Evolutionary conservation across 306 rosid genomes (phyloP).

Genomic region (Cicer cuneatum): DNA sequence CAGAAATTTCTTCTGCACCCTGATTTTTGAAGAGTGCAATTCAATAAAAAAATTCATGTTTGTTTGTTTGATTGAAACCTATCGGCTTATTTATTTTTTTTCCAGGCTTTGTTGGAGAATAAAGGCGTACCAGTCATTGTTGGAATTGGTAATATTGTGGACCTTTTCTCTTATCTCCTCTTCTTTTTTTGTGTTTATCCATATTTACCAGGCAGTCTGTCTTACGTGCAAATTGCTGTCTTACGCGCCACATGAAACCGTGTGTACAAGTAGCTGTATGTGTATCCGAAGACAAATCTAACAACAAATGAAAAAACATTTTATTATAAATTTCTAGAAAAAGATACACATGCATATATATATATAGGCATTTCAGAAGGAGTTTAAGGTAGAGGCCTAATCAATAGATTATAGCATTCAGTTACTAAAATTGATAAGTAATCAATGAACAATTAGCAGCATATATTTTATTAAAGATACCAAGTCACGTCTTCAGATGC

Average conservation of each 20-base stretch:
- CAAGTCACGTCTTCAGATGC: conserved; percentile 4
- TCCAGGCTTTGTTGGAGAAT: conserved; percentile 97
- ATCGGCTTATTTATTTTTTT: conserved; percentile 42
- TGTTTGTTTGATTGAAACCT: conserved; percentile 45
- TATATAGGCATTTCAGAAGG: conserved; percentile 21
- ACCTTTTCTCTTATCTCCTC: conserved; percentile 36
- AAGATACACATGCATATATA: not conserved
- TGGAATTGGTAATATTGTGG: conserved; percentile 90
- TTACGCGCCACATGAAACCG: conserved; percentile 34
- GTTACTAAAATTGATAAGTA: conserved; percentile 15
- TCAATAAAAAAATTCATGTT: conserved; percentile 27
- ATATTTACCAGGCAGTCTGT: conserved; percentile 29
- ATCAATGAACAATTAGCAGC: conserved; percentile 18
- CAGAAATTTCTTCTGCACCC: conserved; percentile 42
- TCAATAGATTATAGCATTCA: not conserved
- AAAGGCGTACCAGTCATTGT: conserved; percentile 93
- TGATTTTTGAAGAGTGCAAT: conserved; percentile 44
- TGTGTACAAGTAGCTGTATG: conserved; percentile 30
- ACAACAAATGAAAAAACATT: not conserved
- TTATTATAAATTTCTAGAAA: conserved; percentile 1
- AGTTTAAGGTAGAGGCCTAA: conserved; percentile 32
- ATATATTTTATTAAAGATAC: conserved; percentile 7
- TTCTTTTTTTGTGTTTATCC: conserved; percentile 30
- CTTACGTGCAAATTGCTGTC: not conserved
- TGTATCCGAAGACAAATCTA: conserved; percentile 14